Conservation (phyloP, 2,329 filamentous ascomycete genomes). For the Lachnellula arida region DNA sequence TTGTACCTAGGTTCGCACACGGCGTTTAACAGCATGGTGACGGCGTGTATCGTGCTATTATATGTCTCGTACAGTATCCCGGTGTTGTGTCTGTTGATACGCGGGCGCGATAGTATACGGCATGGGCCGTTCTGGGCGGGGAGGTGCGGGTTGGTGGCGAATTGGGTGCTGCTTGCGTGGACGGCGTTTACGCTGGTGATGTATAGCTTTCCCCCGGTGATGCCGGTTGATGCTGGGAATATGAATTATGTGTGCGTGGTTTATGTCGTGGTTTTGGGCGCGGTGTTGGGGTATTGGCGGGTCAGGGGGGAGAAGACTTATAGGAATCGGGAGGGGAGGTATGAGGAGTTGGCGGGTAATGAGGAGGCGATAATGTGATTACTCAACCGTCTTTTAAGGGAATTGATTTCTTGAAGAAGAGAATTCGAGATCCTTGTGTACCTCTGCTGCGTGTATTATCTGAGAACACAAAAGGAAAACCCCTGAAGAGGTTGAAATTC, state of each 20-base stretch:
- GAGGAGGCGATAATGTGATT: not conserved
- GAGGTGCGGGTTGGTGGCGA: constrained; percentile 53
- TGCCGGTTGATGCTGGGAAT: constrained; percentile 27
- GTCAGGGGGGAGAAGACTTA: constrained; percentile 25
- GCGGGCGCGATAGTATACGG: constrained; percentile 50
- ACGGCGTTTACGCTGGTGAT: constrained; percentile 55
- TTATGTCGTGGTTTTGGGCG: constrained; percentile 22
- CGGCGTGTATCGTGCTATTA: constrained; percentile 42
- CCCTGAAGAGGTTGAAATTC: too few relatives aligned
- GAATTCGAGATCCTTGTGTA: too few relatives aligned
- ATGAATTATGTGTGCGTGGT: constrained; percentile 34
- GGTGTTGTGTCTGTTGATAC: constrained; percentile 35
- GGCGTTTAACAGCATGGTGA: constrained; percentile 43
- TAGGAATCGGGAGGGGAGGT: constrained; percentile 33
- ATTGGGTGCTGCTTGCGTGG: constrained; percentile 52
- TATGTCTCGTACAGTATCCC: constrained; percentile 44
- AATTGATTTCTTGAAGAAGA: too few relatives aligned
- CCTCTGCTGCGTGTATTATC: too few relatives aligned
- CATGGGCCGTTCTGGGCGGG: constrained; percentile 53
- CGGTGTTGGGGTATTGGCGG: constrained; percentile 27
- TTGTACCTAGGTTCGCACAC: constrained; percentile 41
- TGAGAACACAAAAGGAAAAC: too few relatives aligned
- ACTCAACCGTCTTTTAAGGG: too few relatives aligned
- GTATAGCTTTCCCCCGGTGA: constrained; percentile 36
- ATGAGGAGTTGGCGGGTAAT: constrained; percentile 30